Conservation (phyloP, 129 eudicot genomes). For the Tagetes erecta region DNA sequence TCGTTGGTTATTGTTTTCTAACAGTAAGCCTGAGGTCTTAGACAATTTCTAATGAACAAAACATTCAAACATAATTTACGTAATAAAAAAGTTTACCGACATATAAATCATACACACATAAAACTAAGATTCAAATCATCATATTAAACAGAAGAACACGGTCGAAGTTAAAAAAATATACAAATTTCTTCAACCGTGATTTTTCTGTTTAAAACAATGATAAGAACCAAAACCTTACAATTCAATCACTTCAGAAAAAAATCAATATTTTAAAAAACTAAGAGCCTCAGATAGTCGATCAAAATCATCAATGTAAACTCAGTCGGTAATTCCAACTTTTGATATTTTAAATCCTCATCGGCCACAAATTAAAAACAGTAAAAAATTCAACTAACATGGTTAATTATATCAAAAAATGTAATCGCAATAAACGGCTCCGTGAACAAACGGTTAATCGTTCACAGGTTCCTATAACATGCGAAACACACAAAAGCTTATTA, state of each 20-base stretch:
- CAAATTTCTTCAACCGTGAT: not conserved
- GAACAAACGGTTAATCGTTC: constrained; percentile 56
- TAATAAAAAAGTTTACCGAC: too few species aligned
- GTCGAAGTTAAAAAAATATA: not conserved
- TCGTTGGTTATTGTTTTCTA: too few species aligned
- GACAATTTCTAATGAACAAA: too few species aligned
- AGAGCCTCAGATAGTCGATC: constrained; percentile 47
- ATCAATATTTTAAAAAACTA: not conserved
- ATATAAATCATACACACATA: too few species aligned
- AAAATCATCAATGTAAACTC: constrained; percentile 34
- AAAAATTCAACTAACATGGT: too few species aligned
- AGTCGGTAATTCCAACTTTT: constrained; percentile 52
- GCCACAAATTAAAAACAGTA: not conserved
- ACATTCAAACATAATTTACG: too few species aligned
- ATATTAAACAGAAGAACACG: not conserved
- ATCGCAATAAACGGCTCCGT: constrained; percentile 89
- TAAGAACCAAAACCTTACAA: not conserved
- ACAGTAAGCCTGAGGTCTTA: too few species aligned
- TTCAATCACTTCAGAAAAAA: not conserved
- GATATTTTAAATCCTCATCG: constrained; percentile 20
- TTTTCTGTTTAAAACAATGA: not conserved
- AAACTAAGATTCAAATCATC: not conserved
- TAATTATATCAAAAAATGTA: constrained; percentile 36
- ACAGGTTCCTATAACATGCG: constrained; percentile 91
- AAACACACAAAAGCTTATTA: constrained; percentile 43